Evolutionary conservation across 768 basidiomycete species (phyloP).

Genomic region (Pleurotus pulmonarius): DNA sequence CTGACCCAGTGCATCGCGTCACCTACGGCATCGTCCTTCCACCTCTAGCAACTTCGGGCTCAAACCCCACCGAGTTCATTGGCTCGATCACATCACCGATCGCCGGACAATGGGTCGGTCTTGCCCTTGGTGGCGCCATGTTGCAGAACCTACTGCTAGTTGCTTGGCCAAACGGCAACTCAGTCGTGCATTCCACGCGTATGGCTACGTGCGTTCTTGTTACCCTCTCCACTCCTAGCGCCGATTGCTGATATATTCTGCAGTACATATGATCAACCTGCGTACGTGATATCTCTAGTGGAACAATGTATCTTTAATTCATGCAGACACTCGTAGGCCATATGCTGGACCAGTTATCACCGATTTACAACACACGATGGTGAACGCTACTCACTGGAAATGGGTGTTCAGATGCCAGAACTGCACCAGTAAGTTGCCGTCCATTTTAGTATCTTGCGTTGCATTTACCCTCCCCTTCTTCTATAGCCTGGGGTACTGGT

Average conservation of each 20-base stretch:
- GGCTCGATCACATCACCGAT: slow-evolving; percentile 59
- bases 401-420: slow-evolving; percentile 68
- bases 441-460: neutral
- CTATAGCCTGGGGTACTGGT: slow-evolving; percentile 33
- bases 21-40: slow-evolving; percentile 53
- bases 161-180: slow-evolving; percentile 56
- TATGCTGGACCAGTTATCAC: slow-evolving; percentile 51
- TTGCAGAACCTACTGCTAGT: slow-evolving; percentile 51
- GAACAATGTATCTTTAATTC: neutral
- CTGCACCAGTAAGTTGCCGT: slow-evolving; percentile 46
- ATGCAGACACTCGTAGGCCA: slow-evolving; percentile 20
- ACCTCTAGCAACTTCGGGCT: slow-evolving; percentile 33
- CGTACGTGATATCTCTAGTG: slow-evolving; percentile 24
- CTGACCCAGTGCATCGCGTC: slow-evolving; percentile 37
- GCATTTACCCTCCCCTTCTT: neutral
- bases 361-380: slow-evolving; percentile 41
- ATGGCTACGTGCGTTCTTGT: slow-evolving; percentile 43
- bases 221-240: neutral
- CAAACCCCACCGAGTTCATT: slow-evolving; percentile 51
- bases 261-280: slow-evolving; percentile 50
- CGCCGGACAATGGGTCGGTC: slow-evolving; percentile 51
- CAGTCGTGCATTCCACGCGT: slow-evolving; percentile 50
- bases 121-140: slow-evolving; percentile 53
- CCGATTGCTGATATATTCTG: neutral
- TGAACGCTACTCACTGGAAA: slow-evolving; percentile 63